These are phyloP conservation scores for Entelexis sorbosivorans DNA, from an alignment of 1,139 yeast genomes.

Conservation along the genomic window DNA sequence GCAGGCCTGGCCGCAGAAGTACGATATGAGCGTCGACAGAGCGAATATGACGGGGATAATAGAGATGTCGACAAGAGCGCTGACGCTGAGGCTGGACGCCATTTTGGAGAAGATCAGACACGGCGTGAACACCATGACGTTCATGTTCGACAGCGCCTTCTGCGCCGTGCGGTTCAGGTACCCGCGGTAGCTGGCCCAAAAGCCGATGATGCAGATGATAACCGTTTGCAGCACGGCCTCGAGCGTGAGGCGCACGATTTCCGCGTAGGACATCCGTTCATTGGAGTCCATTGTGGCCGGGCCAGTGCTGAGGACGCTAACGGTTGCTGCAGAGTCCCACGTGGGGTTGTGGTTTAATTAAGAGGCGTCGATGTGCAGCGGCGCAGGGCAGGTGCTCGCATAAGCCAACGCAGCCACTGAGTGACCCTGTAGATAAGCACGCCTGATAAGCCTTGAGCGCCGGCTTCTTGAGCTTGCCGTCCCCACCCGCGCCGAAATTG, in stretches of 20 bases:
- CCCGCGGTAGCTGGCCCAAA: conserved; percentile 52
- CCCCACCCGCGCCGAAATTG: no score
- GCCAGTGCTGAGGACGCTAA: background rate
- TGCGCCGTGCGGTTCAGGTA: conserved; percentile 52
- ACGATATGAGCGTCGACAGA: conserved; percentile 53
- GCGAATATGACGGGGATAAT: conserved; percentile 65
- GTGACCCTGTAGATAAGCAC: no score
- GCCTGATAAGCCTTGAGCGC: background rate
- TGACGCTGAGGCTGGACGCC: conserved; percentile 59
- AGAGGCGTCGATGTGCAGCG: conserved; percentile 2
- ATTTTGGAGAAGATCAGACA: conserved; percentile 71
- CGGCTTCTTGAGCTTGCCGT: no score
- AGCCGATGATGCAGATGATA: conserved; percentile 60
- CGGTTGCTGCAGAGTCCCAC: background rate
- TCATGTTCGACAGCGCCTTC: conserved; percentile 52
- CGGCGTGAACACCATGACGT: conserved; percentile 75
- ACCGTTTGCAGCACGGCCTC: conserved; percentile 75
- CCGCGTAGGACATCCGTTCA: conserved; percentile 38
- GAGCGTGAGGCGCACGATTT: conserved; percentile 54
- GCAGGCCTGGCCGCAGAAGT: conserved; percentile 41
- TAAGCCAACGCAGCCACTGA: background rate
- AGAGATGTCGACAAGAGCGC: conserved; percentile 57
- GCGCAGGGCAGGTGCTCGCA: background rate
- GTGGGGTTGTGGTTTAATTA: background rate
- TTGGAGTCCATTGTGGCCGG: conserved; percentile 6